These are phyloP conservation scores for Neocallimastix lanati DNA, from an alignment of 192 early-diverging fungal species.

Conservation along the genomic window DNA sequence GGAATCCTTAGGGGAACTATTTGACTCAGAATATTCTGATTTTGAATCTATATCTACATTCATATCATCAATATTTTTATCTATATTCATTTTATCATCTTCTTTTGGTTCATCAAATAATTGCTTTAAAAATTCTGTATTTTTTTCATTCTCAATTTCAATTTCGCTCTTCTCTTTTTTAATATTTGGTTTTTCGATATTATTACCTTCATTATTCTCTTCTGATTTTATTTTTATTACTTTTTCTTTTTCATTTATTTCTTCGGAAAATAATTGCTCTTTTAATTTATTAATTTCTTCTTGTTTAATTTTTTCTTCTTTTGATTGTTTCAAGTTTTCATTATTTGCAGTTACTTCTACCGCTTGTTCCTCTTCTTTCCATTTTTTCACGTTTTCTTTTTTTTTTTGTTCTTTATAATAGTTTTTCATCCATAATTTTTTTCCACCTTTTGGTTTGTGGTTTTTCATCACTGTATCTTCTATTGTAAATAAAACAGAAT, in stretches of 20 bases:
- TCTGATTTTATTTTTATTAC: not conserved
- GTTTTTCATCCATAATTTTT: not conserved
- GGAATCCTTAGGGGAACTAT: too few species aligned
- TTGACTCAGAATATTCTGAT: not conserved
- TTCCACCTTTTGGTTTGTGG: not conserved
- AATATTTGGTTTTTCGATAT: not conserved
- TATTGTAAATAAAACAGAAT: too few species aligned
- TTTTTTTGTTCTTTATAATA: not conserved
- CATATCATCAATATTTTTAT: not conserved
- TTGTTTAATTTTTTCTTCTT: not conserved
- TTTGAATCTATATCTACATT: not conserved
- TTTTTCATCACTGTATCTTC: not conserved
- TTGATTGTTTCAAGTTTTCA: not conserved
- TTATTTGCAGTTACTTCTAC: not conserved
- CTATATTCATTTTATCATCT: not conserved
- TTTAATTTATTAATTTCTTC: not conserved
- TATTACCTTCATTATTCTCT: not conserved
- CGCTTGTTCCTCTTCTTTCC: not conserved
- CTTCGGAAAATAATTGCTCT: not conserved
- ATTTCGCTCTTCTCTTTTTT: not conserved
- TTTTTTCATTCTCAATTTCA: not conserved
- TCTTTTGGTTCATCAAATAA: not conserved
- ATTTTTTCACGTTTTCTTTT: not conserved
- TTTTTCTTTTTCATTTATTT: not conserved
- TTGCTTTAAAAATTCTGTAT: not conserved